Conservation (phyloP, 2,329 filamentous ascomycete genomes). For the Kalmusia sp. region DNA sequence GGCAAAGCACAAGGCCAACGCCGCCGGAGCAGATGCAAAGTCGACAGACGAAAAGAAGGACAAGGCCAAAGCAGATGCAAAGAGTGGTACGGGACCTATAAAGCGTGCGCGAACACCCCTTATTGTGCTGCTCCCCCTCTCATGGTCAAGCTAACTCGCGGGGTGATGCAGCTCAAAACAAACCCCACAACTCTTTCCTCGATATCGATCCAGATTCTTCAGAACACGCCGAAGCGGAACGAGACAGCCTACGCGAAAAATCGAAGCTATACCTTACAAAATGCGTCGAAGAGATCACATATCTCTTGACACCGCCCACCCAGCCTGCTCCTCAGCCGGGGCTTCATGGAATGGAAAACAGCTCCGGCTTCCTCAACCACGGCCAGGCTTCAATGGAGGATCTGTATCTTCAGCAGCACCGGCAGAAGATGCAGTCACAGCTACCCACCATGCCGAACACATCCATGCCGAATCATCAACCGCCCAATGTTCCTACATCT, state of each 20-base stretch:
- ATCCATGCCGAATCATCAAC: slow-evolving; percentile 68
- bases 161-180: slow-evolving; percentile 51
- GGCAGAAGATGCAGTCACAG: slow-evolving; percentile 59
- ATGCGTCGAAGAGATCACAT: slow-evolving; percentile 72
- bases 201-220: slow-evolving; percentile 54
- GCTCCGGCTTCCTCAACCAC: slow-evolving; percentile 53
- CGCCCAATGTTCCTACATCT: slow-evolving; percentile 54
- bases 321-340: slow-evolving; percentile 63
- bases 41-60: slow-evolving; percentile 51
- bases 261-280: slow-evolving; percentile 69
- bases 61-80: slow-evolving; percentile 38
- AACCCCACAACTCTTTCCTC: slow-evolving; percentile 58
- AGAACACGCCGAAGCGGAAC: slow-evolving; percentile 57
- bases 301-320: slow-evolving; percentile 70
- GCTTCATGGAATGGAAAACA: slow-evolving; percentile 44
- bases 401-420: slow-evolving; percentile 64
- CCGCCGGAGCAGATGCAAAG: slow-evolving; percentile 58
- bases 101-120: slow-evolving; percentile 32
- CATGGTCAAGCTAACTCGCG: slow-evolving; percentile 30
- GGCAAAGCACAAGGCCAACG: slow-evolving; percentile 66
- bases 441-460: slow-evolving; percentile 42
- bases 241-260: slow-evolving; percentile 67
- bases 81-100: slow-evolving; percentile 30
- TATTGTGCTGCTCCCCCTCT: neutral
- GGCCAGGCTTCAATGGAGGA: slow-evolving; percentile 66